Conservation (phyloP, 345 rosid genomes). For the Salix caprea region DNA sequence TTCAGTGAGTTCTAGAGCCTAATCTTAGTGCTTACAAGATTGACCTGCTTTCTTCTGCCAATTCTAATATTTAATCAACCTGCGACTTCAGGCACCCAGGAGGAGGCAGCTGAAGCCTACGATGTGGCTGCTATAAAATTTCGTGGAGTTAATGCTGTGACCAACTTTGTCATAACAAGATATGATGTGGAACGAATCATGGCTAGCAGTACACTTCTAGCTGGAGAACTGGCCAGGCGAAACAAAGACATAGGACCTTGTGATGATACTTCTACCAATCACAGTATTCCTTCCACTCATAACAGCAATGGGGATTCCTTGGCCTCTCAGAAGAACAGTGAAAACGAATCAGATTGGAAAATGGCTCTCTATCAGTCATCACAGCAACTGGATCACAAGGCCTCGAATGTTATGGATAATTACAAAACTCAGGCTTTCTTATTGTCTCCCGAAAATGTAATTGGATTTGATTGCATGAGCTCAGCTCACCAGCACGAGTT, state of each 20-base stretch:
- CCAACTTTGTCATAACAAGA: constrained; percentile 77
- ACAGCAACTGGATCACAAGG: constrained; percentile 34
- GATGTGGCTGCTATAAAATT: constrained; percentile 92
- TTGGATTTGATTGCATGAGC: constrained; percentile 18
- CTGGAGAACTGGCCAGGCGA: constrained; percentile 72
- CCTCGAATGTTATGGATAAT: constrained; percentile 11
- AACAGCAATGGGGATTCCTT: constrained; percentile 19
- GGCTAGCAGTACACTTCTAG: constrained; percentile 77
- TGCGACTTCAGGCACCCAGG: constrained; percentile 68
- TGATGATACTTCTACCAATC: constrained; percentile 10
- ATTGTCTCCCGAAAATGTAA: constrained; percentile 23
- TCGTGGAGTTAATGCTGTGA: constrained; percentile 90
- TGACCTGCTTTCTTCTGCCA: background rate
- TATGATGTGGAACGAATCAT: constrained; percentile 81
- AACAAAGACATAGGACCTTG: constrained; percentile 39
- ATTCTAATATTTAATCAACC: background rate
- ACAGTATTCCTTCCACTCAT: constrained; percentile 16
- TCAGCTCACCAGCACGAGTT: constrained; percentile 24
- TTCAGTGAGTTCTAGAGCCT: constrained; percentile 48
- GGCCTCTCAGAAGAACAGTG: constrained; percentile 15
- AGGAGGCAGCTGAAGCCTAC: constrained; percentile 97
- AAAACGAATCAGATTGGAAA: constrained; percentile 37
- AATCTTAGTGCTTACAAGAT: background rate
- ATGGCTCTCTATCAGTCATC: constrained; percentile 33
- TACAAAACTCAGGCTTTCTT: constrained; percentile 33